phyloP scores from a whole-genome alignment of 169 alveolate species.

The Plasmodium relictum region DNA sequence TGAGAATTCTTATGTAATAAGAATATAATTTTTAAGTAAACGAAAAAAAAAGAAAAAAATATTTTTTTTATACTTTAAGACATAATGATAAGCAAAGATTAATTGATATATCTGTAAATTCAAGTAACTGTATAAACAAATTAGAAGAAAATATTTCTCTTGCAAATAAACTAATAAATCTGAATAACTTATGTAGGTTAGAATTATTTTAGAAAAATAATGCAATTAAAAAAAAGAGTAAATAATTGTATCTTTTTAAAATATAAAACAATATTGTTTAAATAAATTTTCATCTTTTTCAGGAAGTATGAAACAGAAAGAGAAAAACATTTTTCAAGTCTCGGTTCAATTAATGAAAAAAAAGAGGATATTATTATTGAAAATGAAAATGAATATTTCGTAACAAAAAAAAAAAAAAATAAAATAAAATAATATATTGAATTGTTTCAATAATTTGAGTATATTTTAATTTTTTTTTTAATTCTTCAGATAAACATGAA shows the following conservation, averaged over 20 bases:
- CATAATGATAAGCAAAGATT: conserved; percentile 56
- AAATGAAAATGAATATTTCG: background rate
- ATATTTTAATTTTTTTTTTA: background rate
- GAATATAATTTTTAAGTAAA: no score
- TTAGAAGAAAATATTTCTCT: conserved; percentile 51
- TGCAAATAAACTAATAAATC: conserved; percentile 41
- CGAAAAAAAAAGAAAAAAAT: background rate
- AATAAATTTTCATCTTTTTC: background rate
- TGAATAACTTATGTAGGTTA: conserved; percentile 56
- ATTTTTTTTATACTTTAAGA: conserved; percentile 1
- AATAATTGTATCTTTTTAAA: background rate
- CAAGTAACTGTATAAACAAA: conserved; percentile 46
- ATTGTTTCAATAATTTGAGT: background rate
- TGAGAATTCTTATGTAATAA: no score
- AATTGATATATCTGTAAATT: conserved; percentile 37
- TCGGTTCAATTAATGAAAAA: background rate
- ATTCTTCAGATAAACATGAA: background rate
- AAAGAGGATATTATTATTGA: conserved; percentile 12
- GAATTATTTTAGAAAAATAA: no score
- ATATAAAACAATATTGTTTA: background rate
- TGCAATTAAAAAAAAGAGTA: background rate
- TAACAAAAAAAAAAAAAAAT: conserved; percentile 2
- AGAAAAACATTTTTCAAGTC: conserved; percentile 29
- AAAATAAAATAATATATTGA: background rate
- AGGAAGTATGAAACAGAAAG: conserved; percentile 62